Evolutionary conservation across 306 rosid genomes (phyloP).

Genomic region (Gynostemma pentaphyllum): DNA sequence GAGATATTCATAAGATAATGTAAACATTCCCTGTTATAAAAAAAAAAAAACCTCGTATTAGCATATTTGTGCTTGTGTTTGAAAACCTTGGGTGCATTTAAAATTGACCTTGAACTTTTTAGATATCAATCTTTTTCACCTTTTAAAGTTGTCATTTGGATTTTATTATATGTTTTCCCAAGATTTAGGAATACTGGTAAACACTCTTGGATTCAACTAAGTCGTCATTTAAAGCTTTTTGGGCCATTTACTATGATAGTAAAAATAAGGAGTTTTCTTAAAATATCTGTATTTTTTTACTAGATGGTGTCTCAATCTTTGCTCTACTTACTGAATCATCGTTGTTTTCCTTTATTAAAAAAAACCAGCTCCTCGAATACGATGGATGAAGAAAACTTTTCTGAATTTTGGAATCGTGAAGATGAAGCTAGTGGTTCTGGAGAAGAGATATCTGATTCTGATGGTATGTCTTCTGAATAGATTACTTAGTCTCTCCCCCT

Average conservation of each 20-base stretch:
- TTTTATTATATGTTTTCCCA: neutral
- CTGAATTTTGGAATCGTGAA: constrained; percentile 86
- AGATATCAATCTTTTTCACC: neutral
- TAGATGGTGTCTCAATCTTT: neutral
- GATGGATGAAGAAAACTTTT: constrained; percentile 25
- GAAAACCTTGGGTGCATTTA: neutral
- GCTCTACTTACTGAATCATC: neutral
- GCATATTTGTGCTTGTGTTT: neutral
- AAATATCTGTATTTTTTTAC: neutral
- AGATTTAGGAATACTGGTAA: neutral
- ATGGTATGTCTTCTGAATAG: constrained; percentile 26
- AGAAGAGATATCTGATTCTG: constrained; percentile 77
- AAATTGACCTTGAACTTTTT: neutral
- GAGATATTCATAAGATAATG: neutral
- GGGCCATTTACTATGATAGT: neutral
- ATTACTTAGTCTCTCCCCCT: constrained; percentile 1
- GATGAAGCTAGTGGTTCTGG: constrained; percentile 65
- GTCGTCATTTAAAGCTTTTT: neutral
- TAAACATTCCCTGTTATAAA: neutral
- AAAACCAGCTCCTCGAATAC: constrained; percentile 34
- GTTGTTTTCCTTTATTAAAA: constrained; percentile 10
- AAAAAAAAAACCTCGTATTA: neutral
- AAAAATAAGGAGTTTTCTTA: neutral
- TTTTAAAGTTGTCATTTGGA: neutral
- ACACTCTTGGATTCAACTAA: neutral